A percentile compares a stretch with the other conserved stretches of the same genome.
These are phyloP conservation scores for Solanum ahanhuiri DNA, from an alignment of 257 asterid genomes.

Conservation along the genomic window DNA sequence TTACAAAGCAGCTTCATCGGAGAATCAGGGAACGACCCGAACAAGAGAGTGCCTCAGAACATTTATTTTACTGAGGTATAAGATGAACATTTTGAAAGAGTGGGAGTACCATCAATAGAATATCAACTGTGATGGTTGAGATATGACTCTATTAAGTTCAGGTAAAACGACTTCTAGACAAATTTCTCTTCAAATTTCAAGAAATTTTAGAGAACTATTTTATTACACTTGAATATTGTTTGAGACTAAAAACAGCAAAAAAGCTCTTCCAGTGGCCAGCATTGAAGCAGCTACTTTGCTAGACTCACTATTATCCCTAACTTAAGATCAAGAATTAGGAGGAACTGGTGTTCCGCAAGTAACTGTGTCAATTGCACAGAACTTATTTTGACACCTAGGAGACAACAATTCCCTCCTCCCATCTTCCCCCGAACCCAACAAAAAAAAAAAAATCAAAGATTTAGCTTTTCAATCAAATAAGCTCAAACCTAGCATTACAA, in stretches of 20 bases:
- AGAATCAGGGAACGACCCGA: neutral
- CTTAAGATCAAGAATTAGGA: neutral
- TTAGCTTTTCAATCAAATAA: neutral
- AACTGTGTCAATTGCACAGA: neutral
- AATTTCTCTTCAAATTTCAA: neutral
- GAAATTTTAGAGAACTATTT: neutral
- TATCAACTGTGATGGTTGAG: neutral
- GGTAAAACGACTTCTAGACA: neutral
- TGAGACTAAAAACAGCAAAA: neutral
- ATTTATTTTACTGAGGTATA: neutral
- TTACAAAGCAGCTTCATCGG: neutral
- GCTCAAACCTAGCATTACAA: neutral
- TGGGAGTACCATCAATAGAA: neutral
- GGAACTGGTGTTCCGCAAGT: neutral
- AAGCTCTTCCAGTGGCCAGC: neutral
- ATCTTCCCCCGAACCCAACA: neutral
- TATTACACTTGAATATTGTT: neutral
- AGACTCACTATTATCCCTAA: neutral
- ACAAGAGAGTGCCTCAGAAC: neutral
- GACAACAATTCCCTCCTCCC: neutral
- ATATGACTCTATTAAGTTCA: neutral
- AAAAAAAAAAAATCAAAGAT: neutral
- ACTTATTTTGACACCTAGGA: neutral
- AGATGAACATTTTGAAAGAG: neutral
- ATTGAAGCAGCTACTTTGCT: neutral